These are phyloP conservation scores for Volutella citrinella DNA, from an alignment of 2,329 filamentous ascomycete genomes.

Conservation along the genomic window DNA sequence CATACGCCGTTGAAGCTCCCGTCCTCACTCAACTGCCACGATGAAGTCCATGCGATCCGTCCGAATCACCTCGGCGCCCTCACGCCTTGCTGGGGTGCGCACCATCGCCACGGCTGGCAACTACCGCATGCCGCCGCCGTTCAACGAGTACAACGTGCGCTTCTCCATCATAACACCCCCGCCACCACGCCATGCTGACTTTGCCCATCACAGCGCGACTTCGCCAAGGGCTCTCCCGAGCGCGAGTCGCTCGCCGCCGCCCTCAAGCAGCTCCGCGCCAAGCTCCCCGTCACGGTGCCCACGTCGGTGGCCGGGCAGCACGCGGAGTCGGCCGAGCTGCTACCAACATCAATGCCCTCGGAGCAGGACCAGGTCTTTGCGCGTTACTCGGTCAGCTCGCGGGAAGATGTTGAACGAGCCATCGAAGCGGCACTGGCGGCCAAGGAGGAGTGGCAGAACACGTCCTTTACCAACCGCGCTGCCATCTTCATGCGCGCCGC, in stretches of 20 bases:
- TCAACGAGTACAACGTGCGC: conserved; percentile 90
- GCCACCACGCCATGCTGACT: neutral
- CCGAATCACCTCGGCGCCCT: too few species aligned
- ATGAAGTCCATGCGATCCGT: too few species aligned
- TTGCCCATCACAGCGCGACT: conserved; percentile 77
- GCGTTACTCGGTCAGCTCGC: conserved; percentile 27
- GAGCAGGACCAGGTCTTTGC: conserved; percentile 22
- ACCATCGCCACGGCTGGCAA: neutral
- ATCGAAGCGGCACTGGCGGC: conserved; percentile 82
- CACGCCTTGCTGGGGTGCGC: too few species aligned
- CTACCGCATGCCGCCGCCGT: conserved; percentile 11
- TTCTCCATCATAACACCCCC: neutral
- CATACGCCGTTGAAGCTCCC: too few species aligned
- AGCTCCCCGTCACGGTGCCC: conserved; percentile 71
- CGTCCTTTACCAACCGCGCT: conserved; percentile 88
- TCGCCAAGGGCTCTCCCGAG: conserved; percentile 76
- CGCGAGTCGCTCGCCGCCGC: conserved; percentile 71
- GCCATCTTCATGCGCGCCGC: conserved; percentile 93
- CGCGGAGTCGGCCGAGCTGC: too few species aligned
- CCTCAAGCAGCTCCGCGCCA: conserved; percentile 63
- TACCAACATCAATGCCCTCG: too few species aligned
- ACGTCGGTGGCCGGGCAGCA: too few species aligned
- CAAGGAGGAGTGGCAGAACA: conserved; percentile 76
- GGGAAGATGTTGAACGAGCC: conserved; percentile 70
- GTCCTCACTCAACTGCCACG: too few species aligned